Evolutionary conservation across 179 eudicot genomes (phyloP).

Genomic region (Spinacia oleracea): DNA sequence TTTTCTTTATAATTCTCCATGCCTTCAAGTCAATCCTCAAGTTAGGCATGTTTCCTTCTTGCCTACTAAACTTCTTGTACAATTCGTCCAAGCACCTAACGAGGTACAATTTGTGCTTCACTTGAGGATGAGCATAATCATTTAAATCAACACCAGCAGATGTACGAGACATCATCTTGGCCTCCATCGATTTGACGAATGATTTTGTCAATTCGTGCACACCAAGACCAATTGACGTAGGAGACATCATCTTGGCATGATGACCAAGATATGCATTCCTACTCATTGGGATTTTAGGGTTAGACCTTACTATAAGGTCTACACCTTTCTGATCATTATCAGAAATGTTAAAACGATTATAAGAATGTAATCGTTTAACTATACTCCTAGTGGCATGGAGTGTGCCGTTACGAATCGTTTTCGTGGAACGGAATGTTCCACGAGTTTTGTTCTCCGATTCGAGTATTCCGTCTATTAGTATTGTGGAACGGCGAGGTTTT

Average conservation of each 20-base stretch:
- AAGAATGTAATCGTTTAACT: not conserved
- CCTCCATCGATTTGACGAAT: no score
- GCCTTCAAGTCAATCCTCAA: conserved; percentile 15
- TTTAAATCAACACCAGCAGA: no score
- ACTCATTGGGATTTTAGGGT: not conserved
- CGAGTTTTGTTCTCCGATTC: not conserved
- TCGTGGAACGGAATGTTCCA: not conserved
- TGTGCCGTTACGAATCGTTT: not conserved
- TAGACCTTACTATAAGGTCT: no score
- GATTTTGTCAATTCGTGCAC: no score
- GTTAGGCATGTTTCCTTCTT: not conserved
- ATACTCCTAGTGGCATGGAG: not conserved
- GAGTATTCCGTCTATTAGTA: not conserved
- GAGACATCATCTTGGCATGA: no score
- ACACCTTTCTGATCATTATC: no score
- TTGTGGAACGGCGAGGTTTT: no score
- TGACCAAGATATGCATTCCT: no score
- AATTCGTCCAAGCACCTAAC: not conserved
- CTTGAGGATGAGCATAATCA: no score
- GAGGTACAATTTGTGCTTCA: not conserved
- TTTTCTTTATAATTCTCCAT: not conserved
- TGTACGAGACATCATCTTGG: no score
- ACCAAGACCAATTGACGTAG: no score
- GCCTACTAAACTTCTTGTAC: not conserved
- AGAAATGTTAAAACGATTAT: no score